Conservation (phyloP, 108 stramenopile genomes). For the Fragilaria crotonensis region DNA sequence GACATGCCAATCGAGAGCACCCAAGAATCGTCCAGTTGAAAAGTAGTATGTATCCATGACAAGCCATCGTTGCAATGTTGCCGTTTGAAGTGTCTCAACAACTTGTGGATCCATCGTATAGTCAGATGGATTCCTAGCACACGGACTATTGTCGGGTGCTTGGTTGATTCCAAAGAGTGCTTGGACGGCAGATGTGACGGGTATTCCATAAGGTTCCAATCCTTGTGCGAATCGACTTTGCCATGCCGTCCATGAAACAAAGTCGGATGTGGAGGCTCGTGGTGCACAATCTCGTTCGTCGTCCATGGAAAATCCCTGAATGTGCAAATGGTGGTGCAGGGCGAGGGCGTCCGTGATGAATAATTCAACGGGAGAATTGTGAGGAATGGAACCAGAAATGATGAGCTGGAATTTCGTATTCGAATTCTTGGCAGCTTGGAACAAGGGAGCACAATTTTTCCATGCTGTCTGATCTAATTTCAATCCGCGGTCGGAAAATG, state of each 20-base stretch:
- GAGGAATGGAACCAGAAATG: slow-evolving; percentile 4
- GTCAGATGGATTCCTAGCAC: neutral
- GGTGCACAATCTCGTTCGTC: slow-evolving; percentile 15
- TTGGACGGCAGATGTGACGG: slow-evolving; percentile 11
- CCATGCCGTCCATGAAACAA: slow-evolving; percentile 2
- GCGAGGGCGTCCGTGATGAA: neutral
- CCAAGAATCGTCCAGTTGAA: slow-evolving; percentile 10
- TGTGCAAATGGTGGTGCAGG: neutral
- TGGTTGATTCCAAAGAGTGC: slow-evolving; percentile 13
- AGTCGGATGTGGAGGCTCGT: slow-evolving; percentile 5
- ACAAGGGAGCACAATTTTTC: neutral
- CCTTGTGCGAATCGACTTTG: neutral
- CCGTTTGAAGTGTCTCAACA: neutral
- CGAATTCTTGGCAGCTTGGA: neutral
- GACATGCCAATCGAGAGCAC: slow-evolving; percentile 11
- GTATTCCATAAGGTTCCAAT: neutral
- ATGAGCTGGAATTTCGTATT: slow-evolving; percentile 2
- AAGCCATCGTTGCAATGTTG: slow-evolving; percentile 8
- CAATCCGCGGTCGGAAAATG: neutral
- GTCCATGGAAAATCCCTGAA: slow-evolving; percentile 5
- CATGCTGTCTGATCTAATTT: slow-evolving; percentile 3
- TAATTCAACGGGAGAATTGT: neutral
- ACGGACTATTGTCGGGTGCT: slow-evolving; percentile 1
- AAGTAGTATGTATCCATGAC: slow-evolving; percentile 21
- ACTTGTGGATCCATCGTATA: slow-evolving; percentile 7